Percentiles rank a stretch among this genome's conserved stretches.
These are phyloP conservation scores for Cordyceps fumosorosea DNA, from an alignment of 2,329 filamentous ascomycete genomes.

Conservation along the genomic window DNA sequence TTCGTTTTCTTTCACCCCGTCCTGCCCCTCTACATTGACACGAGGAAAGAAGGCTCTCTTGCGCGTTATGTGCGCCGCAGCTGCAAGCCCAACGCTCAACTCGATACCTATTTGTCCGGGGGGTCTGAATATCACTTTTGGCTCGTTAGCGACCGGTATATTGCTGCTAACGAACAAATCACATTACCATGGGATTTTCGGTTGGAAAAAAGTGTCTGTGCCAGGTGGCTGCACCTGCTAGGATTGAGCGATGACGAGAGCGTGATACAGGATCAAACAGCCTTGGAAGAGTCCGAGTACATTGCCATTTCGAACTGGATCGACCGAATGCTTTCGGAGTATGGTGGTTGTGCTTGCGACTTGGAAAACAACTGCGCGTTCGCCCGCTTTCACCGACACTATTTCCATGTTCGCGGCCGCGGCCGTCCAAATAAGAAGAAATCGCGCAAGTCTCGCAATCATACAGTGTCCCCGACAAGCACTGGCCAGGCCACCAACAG, in stretches of 20 bases:
- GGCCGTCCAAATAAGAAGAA: constrained; percentile 42
- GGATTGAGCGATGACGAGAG: constrained; percentile 56
- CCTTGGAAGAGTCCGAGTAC: constrained; percentile 55
- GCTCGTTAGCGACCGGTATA: constrained; percentile 75
- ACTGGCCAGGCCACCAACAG: constrained; percentile 57
- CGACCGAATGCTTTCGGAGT: constrained; percentile 64
- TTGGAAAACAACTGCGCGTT: constrained; percentile 57
- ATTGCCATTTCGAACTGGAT: constrained; percentile 58
- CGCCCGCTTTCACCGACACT: constrained; percentile 54
- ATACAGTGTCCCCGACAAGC: constrained; percentile 54
- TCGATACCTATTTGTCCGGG: constrained; percentile 79
- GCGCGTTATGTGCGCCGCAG: constrained; percentile 88
- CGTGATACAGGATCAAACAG: constrained; percentile 41
- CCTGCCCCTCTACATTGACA: constrained; percentile 89
- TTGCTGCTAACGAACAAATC: constrained; percentile 57
- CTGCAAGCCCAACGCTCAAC: constrained; percentile 79
- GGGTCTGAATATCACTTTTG: constrained; percentile 84
- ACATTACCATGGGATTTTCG: constrained; percentile 64
- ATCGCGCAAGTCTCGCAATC: constrained; percentile 46
- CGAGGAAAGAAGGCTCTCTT: constrained; percentile 75
- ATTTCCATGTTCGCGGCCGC: constrained; percentile 40
- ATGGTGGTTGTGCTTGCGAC: constrained; percentile 73
- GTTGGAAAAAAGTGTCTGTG: constrained; percentile 47
- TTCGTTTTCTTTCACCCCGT: constrained; percentile 85
- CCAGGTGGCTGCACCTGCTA: constrained; percentile 51